Conservation (phyloP, 495 filamentous ascomycete genomes). For the Aspergillus leporis region DNA sequence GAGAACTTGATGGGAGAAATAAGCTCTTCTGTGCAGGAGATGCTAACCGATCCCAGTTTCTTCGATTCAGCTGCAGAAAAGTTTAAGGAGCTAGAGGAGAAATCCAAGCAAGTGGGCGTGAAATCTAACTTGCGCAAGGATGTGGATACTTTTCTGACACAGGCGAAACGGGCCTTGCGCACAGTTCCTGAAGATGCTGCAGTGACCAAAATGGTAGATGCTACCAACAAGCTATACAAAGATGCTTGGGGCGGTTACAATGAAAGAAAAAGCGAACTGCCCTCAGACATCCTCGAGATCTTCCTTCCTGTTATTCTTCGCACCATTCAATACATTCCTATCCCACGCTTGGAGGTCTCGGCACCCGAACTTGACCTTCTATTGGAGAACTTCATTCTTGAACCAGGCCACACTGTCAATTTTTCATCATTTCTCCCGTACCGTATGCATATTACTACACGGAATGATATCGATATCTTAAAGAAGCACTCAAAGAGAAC, state of each 20-base stretch:
- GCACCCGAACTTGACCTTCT: slow-evolving; percentile 82
- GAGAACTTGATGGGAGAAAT: slow-evolving; percentile 73
- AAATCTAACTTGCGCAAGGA: slow-evolving; percentile 70
- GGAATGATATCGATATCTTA: slow-evolving; percentile 81
- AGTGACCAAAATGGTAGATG: slow-evolving; percentile 64
- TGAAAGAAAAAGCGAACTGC: slow-evolving; percentile 63
- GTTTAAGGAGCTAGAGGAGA: slow-evolving; percentile 67
- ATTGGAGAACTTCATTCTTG: slow-evolving; percentile 85
- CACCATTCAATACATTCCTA: slow-evolving; percentile 80
- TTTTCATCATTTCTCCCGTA: slow-evolving; percentile 87
- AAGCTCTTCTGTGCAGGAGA: slow-evolving; percentile 69
- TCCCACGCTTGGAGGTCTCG: slow-evolving; percentile 81
- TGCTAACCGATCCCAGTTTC: slow-evolving; percentile 85
- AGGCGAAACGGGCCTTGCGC: slow-evolving; percentile 65
- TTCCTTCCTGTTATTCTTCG: slow-evolving; percentile 78
- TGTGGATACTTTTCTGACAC: slow-evolving; percentile 68
- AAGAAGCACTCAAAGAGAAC: slow-evolving; percentile 74
- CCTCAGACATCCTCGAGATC: slow-evolving; percentile 72
- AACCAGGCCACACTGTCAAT: slow-evolving; percentile 84
- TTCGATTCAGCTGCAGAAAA: slow-evolving; percentile 71
- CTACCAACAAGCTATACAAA: slow-evolving; percentile 61
- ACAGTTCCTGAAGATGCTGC: slow-evolving; percentile 69
- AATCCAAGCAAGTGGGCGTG: slow-evolving; percentile 61
- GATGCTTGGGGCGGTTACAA: slow-evolving; percentile 62
- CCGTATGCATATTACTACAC: slow-evolving; percentile 74